These are phyloP conservation scores for Pelagophyceae sp. DNA, from an alignment of 352 stramenopile genomes.

Conservation along the genomic window DNA sequence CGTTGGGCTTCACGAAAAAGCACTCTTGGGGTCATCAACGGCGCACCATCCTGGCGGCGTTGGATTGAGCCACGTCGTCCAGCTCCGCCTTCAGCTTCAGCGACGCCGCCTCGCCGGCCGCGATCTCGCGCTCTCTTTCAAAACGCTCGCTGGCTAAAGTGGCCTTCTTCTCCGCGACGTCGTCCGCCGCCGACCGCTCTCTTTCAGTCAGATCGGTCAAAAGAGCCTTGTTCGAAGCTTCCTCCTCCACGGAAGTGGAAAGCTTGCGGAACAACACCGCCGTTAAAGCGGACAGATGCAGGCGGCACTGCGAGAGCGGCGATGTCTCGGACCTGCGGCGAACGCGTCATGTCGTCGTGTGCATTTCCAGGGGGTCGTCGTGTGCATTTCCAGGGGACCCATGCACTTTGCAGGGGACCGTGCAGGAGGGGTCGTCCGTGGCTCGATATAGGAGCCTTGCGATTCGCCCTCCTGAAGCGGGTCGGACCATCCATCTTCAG, in stretches of 20 bases:
- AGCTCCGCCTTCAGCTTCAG: background rate
- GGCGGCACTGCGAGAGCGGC: background rate
- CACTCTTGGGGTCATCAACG: too few relatives aligned
- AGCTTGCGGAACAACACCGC: background rate
- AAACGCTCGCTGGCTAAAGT: background rate
- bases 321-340: too few relatives aligned
- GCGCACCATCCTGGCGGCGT: background rate
- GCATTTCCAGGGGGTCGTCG: too few relatives aligned
- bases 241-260: constrained; percentile 12
- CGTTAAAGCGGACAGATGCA: background rate
- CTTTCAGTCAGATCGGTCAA: constrained; percentile 6
- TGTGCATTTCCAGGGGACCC: too few relatives aligned
- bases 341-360: too few relatives aligned
- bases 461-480: too few relatives aligned
- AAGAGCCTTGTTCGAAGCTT: background rate
- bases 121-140: background rate
- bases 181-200: background rate
- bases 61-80: background rate
- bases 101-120: background rate
- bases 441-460: too few relatives aligned
- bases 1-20: too few relatives aligned
- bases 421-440: too few relatives aligned
- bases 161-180: background rate
- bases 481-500: too few relatives aligned
- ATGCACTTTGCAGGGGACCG: too few relatives aligned